These are phyloP conservation scores for Sanghuangporus sanghuang DNA, from an alignment of 1,284 basidiomycete species.

Conservation along the genomic window DNA sequence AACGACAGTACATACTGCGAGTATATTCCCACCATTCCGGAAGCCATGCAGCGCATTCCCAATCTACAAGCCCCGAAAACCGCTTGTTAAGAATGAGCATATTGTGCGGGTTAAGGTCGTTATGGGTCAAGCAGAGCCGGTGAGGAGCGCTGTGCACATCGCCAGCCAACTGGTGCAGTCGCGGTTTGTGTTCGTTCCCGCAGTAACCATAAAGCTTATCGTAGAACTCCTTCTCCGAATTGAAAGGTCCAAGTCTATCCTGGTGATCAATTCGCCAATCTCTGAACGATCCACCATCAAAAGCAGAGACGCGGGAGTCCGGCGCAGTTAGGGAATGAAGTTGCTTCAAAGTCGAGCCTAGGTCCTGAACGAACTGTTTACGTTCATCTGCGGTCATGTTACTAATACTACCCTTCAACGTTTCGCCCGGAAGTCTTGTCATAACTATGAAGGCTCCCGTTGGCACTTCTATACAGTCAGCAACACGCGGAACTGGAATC, in stretches of 20 bases:
- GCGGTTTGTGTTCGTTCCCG: not conserved
- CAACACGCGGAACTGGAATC: no score
- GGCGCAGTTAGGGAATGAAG: not conserved
- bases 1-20: no score
- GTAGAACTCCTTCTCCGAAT: not conserved
- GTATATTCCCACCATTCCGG: no score
- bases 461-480: no score
- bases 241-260: not conserved
- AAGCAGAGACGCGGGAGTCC: not conserved
- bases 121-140: not conserved
- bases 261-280: not conserved
- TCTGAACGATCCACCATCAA: not conserved
- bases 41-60: no score
- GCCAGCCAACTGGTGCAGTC: not conserved
- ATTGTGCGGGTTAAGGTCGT: not conserved
- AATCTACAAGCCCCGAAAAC: no score
- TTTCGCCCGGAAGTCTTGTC: no score
- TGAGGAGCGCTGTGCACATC: not conserved
- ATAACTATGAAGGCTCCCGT: no score
- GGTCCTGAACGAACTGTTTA: no score
- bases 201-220: not conserved
- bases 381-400: no score
- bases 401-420: no score
- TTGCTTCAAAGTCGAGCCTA: not conserved
- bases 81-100: not conserved